Evolutionary conservation across 345 rosid genomes (phyloP).

Genomic region (Bretschneidera sinensis): DNA sequence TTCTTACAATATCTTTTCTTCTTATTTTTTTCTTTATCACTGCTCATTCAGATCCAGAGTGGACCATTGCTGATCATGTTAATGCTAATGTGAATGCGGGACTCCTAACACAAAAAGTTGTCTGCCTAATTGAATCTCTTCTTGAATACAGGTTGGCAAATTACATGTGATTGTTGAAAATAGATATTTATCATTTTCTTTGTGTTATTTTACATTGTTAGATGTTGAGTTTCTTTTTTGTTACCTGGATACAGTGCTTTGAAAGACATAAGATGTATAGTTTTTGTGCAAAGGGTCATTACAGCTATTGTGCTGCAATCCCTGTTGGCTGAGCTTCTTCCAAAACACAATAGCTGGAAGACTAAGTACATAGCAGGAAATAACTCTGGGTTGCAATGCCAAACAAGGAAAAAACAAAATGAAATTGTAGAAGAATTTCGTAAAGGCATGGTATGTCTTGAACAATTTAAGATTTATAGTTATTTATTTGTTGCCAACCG

Average conservation of each 20-base stretch:
- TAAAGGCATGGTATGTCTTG: constrained; percentile 51
- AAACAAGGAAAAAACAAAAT: constrained; percentile 58
- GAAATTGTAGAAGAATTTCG: constrained; percentile 83
- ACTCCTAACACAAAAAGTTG: constrained; percentile 43
- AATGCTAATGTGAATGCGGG: constrained; percentile 39
- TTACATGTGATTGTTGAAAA: too few species aligned
- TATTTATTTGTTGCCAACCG: not conserved
- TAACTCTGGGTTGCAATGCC: constrained; percentile 46
- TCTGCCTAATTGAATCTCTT: constrained; percentile 65
- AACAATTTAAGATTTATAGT: constrained; percentile 1
- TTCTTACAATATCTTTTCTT: constrained; percentile 5
- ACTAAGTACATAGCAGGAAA: constrained; percentile 71
- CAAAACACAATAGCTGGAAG: constrained; percentile 50
- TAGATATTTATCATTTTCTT: not conserved
- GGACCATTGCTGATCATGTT: constrained; percentile 32
- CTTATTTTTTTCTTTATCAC: constrained; percentile 3
- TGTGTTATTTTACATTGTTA: not conserved
- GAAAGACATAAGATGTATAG: constrained; percentile 66
- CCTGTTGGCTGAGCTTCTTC: constrained; percentile 53
- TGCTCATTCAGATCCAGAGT: constrained; percentile 30
- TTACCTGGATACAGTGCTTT: constrained; percentile 37
- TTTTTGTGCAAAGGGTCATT: constrained; percentile 80
- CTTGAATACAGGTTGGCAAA: constrained; percentile 61
- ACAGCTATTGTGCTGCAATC: constrained; percentile 56
- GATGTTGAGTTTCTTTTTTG: not conserved